Evolutionary conservation across 768 basidiomycete genomes (phyloP).

Genomic region (Boletellus sp.): DNA sequence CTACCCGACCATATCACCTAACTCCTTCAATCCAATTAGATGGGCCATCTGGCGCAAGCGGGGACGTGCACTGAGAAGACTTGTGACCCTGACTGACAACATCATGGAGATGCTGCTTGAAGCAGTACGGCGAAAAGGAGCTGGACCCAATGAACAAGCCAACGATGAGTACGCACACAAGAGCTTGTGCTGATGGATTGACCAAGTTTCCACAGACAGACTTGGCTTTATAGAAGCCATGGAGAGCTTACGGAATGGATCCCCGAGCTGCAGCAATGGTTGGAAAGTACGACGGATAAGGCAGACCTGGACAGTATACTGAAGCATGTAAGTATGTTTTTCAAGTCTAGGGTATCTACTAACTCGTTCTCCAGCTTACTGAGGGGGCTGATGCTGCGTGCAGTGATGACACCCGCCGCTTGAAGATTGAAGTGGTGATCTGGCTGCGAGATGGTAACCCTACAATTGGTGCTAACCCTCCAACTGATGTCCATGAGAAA

Average conservation of each 20-base stretch:
- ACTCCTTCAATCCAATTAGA: neutral
- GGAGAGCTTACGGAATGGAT: neutral
- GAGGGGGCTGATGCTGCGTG: too few species aligned
- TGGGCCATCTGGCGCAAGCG: too few species aligned
- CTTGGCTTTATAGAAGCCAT: neutral
- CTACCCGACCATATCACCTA: neutral
- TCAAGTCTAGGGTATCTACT: neutral
- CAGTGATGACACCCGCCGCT: too few species aligned
- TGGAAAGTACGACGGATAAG: neutral
- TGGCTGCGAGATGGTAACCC: too few species aligned
- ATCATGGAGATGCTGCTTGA: neutral
- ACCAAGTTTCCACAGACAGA: neutral
- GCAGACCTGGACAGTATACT: neutral
- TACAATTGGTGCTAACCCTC: too few species aligned
- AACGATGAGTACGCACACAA: neutral
- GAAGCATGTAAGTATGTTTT: neutral
- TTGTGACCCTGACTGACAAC: neutral
- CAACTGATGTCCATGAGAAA: too few species aligned
- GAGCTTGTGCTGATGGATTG: neutral
- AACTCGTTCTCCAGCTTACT: neutral
- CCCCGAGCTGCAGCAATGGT: neutral
- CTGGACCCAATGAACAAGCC: neutral
- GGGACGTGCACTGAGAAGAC: neutral
- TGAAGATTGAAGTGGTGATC: too few species aligned
- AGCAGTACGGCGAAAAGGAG: neutral